A percentile compares a stretch with the other conserved stretches of the same genome.
phyloP scores from a whole-genome alignment of 371 early-diverging fungal genomes.

The Vairimorpha ceranae region DNA sequence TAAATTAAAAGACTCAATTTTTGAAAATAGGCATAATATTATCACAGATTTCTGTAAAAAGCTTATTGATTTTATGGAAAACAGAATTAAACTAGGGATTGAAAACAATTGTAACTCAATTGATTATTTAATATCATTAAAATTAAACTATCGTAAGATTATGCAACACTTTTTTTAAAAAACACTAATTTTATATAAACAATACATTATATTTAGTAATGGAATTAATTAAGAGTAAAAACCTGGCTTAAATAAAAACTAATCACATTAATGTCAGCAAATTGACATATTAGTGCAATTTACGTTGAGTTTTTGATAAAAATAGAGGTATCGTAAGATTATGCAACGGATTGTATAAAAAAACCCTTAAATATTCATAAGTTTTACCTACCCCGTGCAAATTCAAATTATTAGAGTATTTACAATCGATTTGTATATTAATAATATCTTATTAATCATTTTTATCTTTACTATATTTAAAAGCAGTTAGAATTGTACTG shows the following conservation, averaged over 20 bases:
- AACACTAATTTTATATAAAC: neutral
- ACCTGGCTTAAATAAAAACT: neutral
- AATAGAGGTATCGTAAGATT: constrained; percentile 6
- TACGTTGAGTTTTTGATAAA: too few relatives aligned
- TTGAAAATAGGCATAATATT: neutral
- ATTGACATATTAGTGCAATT: too few relatives aligned
- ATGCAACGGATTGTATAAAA: constrained; percentile 9
- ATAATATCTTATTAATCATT: too few relatives aligned
- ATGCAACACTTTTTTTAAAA: neutral
- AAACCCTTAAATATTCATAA: too few relatives aligned
- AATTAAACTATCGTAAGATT: neutral
- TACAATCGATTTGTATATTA: too few relatives aligned
- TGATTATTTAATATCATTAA: neutral
- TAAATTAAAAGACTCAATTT: neutral
- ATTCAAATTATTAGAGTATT: too few relatives aligned
- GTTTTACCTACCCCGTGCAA: too few relatives aligned
- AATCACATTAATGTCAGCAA: neutral
- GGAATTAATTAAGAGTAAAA: neutral
- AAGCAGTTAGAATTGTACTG: too few relatives aligned
- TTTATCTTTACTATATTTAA: too few relatives aligned
- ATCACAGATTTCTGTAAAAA: neutral
- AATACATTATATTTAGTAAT: neutral
- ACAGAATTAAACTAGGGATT: neutral
- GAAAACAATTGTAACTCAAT: neutral
- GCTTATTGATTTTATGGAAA: neutral